A percentile compares a stretch with the other conserved stretches of the same genome.
These are phyloP conservation scores for Angomonas ambiguus DNA, from an alignment of 208 protist species.

Conservation along the genomic window DNA sequence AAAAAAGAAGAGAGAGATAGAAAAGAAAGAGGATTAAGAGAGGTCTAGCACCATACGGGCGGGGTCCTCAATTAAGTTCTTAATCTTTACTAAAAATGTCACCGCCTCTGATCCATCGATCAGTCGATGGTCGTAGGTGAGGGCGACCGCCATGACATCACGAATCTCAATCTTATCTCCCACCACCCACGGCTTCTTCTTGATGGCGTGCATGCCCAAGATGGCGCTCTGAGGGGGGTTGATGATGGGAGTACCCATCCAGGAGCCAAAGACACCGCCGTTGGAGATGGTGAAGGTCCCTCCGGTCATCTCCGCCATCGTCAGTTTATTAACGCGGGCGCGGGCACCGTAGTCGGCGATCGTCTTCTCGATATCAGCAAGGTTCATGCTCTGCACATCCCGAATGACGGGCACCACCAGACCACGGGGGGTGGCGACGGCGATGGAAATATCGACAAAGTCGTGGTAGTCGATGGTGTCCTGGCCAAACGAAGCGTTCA, in stretches of 20 bases:
- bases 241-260: slow-evolving; percentile 99
- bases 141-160: slow-evolving; percentile 98
- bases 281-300: slow-evolving; percentile 99
- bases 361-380: slow-evolving; percentile 95
- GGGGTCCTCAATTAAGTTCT: slow-evolving; percentile 96
- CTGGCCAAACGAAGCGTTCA: slow-evolving; percentile 96
- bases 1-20: slow-evolving; percentile 4
- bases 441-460: slow-evolving; percentile 97
- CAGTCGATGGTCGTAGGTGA: slow-evolving; percentile 99
- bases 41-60: slow-evolving; percentile 91
- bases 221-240: slow-evolving; percentile 99
- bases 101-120: slow-evolving; percentile 98
- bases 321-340: slow-evolving; percentile 90
- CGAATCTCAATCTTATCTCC: slow-evolving; percentile 88
- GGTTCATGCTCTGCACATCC: slow-evolving; percentile 93
- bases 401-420: slow-evolving; percentile 97
- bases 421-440: slow-evolving; percentile 96
- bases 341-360: slow-evolving; percentile 92
- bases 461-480: slow-evolving; percentile 97
- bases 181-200: slow-evolving; percentile 95
- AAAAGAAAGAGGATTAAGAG: slow-evolving; percentile 14
- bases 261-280: slow-evolving; percentile 97
- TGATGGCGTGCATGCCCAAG: slow-evolving; percentile 98
- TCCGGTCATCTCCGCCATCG: slow-evolving; percentile 97
- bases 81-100: slow-evolving; percentile 97